phyloP scores from a whole-genome alignment of 2,329 filamentous ascomycete species.

The Venturia carpophila region DNA sequence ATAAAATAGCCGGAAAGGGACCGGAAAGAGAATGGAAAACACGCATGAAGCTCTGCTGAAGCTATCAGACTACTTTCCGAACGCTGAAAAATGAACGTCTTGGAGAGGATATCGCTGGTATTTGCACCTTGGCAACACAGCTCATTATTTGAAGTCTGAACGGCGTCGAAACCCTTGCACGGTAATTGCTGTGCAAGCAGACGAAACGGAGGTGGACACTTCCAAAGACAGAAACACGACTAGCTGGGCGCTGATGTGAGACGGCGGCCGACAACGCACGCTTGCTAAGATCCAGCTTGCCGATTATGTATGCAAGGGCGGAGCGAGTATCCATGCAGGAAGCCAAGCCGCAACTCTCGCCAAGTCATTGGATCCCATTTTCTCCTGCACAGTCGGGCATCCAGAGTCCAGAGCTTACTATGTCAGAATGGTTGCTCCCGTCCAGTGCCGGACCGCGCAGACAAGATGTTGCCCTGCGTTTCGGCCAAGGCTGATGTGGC shows the following conservation, averaged over 20 bases:
- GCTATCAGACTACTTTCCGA: background rate
- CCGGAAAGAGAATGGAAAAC: background rate
- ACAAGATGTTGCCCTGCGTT: no score
- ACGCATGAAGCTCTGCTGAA: background rate
- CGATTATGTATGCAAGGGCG: background rate
- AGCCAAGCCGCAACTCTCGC: background rate
- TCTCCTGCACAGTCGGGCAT: no score
- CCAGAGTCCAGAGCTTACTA: no score
- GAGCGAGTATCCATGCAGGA: background rate
- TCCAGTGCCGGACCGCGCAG: no score
- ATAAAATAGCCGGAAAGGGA: background rate
- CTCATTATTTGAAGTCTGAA: background rate
- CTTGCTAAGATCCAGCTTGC: background rate
- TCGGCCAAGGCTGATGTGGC: no score
- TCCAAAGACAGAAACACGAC: background rate
- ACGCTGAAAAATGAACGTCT: background rate
- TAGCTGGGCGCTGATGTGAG: background rate
- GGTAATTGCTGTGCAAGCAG: background rate
- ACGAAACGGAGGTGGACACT: constrained; percentile 1
- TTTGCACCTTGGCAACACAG: background rate
- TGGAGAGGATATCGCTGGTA: background rate
- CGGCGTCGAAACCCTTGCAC: background rate
- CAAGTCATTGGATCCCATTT: background rate
- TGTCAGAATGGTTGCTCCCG: background rate
- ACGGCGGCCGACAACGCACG: background rate